Conservation (phyloP, 106 monocot species). For the Alisma plantagoaquatica region DNA sequence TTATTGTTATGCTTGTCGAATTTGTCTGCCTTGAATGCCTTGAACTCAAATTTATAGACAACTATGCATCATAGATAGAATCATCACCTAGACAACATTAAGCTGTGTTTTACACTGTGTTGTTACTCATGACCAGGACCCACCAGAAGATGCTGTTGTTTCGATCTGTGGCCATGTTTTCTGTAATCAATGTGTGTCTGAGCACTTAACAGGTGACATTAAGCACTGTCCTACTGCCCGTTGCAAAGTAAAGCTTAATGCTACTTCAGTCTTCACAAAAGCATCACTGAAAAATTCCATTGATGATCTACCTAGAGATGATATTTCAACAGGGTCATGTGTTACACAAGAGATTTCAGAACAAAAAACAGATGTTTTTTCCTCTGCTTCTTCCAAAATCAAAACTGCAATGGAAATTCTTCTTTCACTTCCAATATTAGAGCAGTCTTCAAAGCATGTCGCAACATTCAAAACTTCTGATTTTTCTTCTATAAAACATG, state of each 20-base stretch:
- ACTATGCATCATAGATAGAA: no score
- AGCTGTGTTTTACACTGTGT: no score
- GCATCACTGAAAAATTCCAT: conserved; percentile 43
- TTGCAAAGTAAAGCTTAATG: conserved; percentile 52
- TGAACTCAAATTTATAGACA: no score
- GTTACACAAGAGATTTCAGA: not conserved
- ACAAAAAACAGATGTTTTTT: not conserved
- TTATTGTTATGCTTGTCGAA: no score
- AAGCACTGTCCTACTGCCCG: conserved; percentile 40
- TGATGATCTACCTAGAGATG: conserved; percentile 8
- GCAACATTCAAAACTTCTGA: not conserved
- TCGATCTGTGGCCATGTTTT: conserved; percentile 88
- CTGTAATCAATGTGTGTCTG: conserved; percentile 87
- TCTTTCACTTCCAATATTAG: conserved; percentile 40
- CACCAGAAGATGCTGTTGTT: conserved; percentile 95
- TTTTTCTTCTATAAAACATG: not conserved
- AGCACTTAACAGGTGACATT: conserved; percentile 67
- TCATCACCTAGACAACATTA: no score
- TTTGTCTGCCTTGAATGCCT: no score
- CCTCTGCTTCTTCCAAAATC: conserved; percentile 63
- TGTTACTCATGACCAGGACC: no score
- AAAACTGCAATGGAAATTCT: conserved; percentile 69
- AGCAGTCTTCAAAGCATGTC: not conserved
- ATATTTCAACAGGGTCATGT: conserved; percentile 21
- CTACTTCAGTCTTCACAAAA: conserved; percentile 58